Conservation (phyloP, 345 rosid species). For the Pseudoturritis turrita region DNA sequence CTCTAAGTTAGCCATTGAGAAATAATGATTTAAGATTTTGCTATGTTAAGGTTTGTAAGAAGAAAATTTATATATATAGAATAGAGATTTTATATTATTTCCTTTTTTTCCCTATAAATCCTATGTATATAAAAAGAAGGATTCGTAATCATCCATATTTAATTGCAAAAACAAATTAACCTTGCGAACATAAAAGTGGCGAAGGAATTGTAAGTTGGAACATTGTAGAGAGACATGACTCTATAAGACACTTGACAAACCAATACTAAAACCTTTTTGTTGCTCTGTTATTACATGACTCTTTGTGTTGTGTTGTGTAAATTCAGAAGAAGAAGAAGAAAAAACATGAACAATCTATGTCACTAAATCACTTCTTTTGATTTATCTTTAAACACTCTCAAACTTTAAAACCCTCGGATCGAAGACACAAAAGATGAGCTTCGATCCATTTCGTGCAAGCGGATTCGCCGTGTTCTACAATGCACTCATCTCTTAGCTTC, state of each 20-base stretch:
- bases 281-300: slow-evolving; percentile 9
- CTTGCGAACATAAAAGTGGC: no score
- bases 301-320: not conserved
- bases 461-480: slow-evolving; percentile 74
- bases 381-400: slow-evolving; percentile 24
- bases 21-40: not conserved
- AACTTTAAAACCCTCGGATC: slow-evolving; percentile 77
- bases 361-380: not conserved
- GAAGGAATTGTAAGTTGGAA: no score
- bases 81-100: not conserved
- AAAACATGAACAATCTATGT: slow-evolving; percentile 17
- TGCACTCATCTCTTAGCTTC: slow-evolving; percentile 87
- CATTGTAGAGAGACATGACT: no score
- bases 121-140: no score
- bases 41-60: not conserved
- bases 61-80: not conserved
- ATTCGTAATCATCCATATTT: no score
- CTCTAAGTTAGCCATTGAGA: not conserved
- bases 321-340: not conserved
- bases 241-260: no score
- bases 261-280: no score
- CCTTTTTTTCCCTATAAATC: no score
- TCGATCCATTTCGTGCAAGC: slow-evolving; percentile 89
- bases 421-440: slow-evolving; percentile 80
- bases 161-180: no score